phyloP scores from a whole-genome alignment of 129 eudicot species.

The Flaveria sonorensis region DNA sequence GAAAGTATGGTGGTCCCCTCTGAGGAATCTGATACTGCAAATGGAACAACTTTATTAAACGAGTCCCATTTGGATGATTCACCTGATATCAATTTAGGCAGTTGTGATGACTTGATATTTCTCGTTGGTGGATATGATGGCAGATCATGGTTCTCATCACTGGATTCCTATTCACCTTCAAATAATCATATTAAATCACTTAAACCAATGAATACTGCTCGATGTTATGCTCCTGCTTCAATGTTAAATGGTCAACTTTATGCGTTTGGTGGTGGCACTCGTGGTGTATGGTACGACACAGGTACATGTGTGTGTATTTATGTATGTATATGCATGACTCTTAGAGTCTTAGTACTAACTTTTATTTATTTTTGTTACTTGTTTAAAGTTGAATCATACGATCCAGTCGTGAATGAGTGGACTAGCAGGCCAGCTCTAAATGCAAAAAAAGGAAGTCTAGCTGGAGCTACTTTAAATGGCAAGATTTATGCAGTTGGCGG shows the following conservation, averaged over 20 bases:
- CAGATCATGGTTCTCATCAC: conserved; percentile 49
- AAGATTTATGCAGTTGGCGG: conserved; percentile 84
- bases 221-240: conserved; percentile 64
- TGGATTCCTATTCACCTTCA: conserved; percentile 60
- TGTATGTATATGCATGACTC: neutral
- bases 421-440: conserved; percentile 55
- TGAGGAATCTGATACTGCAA: conserved; percentile 21
- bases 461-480: conserved; percentile 59
- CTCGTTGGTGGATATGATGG: conserved; percentile 85
- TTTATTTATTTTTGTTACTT: neutral
- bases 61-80: conserved; percentile 25
- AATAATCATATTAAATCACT: conserved; percentile 46
- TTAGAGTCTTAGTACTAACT: conserved; percentile 19
- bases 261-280: conserved; percentile 76
- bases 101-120: conserved; percentile 43
- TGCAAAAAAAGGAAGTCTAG: conserved; percentile 64
- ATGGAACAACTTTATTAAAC: neutral
- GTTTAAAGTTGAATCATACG: conserved; percentile 67
- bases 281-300: conserved; percentile 65
- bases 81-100: conserved; percentile 35
- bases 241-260: conserved; percentile 56
- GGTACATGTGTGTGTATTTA: conserved; percentile 36
- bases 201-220: conserved; percentile 51
- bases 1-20: conserved; percentile 31
- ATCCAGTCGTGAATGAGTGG: conserved; percentile 56